Evolutionary conservation across 2,329 filamentous ascomycete species (phyloP).

Genomic region (Alternaria brassicae): DNA sequence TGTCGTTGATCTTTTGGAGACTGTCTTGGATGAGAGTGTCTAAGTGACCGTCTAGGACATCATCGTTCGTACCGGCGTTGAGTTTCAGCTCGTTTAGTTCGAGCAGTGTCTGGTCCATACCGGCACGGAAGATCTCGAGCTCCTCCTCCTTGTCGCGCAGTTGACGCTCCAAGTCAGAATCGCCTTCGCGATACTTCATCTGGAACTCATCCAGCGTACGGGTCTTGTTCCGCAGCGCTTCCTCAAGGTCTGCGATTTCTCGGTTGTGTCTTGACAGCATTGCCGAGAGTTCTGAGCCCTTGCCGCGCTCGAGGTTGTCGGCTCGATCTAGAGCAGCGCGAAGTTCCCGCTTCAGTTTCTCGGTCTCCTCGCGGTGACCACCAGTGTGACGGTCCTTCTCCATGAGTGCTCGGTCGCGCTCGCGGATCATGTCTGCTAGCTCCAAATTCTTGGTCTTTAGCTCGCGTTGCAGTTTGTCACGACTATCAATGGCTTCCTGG

Average conservation of each 20-base stretch:
- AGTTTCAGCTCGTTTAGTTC: constrained; percentile 87
- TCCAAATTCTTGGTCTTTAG: constrained; percentile 99
- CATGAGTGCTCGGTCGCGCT: constrained; percentile 90
- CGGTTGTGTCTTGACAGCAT: constrained; percentile 96
- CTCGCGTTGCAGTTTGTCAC: constrained; percentile 95
- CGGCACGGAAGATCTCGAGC: constrained; percentile 96
- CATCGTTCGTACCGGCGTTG: constrained; percentile 69
- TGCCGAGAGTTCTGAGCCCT: constrained; percentile 92
- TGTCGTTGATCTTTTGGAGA: constrained; percentile 92
- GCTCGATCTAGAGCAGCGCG: constrained; percentile 89
- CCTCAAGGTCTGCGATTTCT: constrained; percentile 95
- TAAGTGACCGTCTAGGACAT: constrained; percentile 86
- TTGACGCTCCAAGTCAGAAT: constrained; percentile 82
- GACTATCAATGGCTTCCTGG: constrained; percentile 92
- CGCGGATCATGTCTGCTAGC: constrained; percentile 96
- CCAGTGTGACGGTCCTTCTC: constrained; percentile 89
- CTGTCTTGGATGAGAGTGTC: constrained; percentile 87
- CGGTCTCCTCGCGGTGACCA: constrained; percentile 88
- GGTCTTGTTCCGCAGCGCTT: constrained; percentile 86
- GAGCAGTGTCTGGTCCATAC: constrained; percentile 94
- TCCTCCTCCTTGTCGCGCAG: constrained; percentile 96
- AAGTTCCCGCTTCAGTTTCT: constrained; percentile 92
- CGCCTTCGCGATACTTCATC: constrained; percentile 77
- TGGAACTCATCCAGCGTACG: constrained; percentile 85
- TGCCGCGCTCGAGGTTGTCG: constrained; percentile 89